Conservation (phyloP, 768 basidiomycete species). For the Lyophyllum shimeji region DNA sequence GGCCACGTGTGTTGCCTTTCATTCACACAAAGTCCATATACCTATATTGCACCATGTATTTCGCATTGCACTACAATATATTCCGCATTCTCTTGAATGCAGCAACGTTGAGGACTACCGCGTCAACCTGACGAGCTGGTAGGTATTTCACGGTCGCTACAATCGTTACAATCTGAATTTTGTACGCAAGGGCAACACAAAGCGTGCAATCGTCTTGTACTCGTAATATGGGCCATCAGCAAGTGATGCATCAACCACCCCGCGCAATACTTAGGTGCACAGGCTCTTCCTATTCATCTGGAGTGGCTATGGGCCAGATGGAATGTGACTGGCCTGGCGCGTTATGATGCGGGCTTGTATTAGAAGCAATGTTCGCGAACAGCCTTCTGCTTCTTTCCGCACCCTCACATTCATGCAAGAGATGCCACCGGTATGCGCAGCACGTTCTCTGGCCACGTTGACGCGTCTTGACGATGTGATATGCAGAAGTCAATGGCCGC, state of each 20-base stretch:
- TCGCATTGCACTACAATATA: too few species aligned
- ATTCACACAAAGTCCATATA: too few species aligned
- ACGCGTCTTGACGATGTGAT: background rate
- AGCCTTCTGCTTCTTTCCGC: background rate
- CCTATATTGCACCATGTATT: too few species aligned
- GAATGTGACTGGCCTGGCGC: background rate
- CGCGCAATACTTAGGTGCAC: background rate
- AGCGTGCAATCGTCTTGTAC: too few species aligned
- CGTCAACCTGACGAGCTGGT: too few species aligned
- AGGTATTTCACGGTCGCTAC: too few species aligned
- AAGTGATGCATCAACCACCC: background rate
- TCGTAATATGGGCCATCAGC: too few species aligned
- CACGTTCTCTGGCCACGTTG: background rate
- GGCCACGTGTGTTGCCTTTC: slow-evolving; percentile 4
- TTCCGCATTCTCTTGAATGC: too few species aligned
- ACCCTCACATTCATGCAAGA: background rate
- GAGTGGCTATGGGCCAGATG: background rate
- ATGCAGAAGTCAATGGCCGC: background rate
- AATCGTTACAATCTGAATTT: too few species aligned
- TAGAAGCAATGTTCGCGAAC: background rate
- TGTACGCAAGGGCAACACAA: too few species aligned
- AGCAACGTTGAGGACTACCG: too few species aligned
- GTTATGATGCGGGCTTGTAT: background rate
- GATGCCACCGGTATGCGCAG: background rate
- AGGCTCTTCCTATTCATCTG: background rate